Evolutionary conservation across 352 stramenopile species (phyloP).

Genomic region (Globisporangium heterothallicum): DNA sequence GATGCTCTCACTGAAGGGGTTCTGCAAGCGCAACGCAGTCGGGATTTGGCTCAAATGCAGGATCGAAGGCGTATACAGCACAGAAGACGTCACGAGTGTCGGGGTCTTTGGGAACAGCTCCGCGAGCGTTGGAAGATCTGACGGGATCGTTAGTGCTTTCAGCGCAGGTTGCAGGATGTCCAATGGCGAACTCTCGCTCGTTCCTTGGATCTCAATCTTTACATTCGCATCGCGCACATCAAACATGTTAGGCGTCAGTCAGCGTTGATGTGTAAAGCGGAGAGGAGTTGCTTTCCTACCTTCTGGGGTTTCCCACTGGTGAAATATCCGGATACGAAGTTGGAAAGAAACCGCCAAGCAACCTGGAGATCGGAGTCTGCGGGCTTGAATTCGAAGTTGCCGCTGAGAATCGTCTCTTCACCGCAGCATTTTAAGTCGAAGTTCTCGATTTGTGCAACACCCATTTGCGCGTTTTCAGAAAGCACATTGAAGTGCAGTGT

Average conservation of each 20-base stretch:
- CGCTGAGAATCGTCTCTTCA: conserved; percentile 40
- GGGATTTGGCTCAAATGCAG: conserved; percentile 65
- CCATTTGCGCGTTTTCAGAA: conserved; percentile 41
- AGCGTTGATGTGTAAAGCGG: too few species aligned
- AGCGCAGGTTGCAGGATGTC: conserved; percentile 67
- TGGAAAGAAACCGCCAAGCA: conserved; percentile 66
- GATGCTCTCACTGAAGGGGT: conserved; percentile 79
- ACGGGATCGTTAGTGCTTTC: conserved; percentile 42
- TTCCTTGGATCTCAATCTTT: conserved; percentile 68
- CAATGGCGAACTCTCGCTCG: conserved; percentile 38
- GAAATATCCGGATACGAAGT: conserved; percentile 81
- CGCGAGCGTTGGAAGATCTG: conserved; percentile 46
- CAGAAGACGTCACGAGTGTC: conserved; percentile 68
- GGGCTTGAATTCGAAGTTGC: conserved; percentile 60
- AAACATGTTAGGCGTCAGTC: too few species aligned
- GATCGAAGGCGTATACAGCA: conserved; percentile 71
- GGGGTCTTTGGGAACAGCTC: conserved; percentile 64
- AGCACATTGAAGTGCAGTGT: conserved; percentile 48
- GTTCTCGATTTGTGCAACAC: conserved; percentile 47
- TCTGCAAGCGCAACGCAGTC: conserved; percentile 67
- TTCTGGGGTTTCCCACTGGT: conserved; percentile 55
- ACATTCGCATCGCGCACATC: conserved; percentile 6
- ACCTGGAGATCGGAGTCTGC: conserved; percentile 17
- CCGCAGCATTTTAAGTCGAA: conserved; percentile 69
- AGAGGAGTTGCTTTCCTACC: too few species aligned